Percentiles rank a stretch among this genome's conserved stretches.
Conservation (phyloP, 2,329 filamentous ascomycete species). For the Colletotrichum tropicale region DNA sequence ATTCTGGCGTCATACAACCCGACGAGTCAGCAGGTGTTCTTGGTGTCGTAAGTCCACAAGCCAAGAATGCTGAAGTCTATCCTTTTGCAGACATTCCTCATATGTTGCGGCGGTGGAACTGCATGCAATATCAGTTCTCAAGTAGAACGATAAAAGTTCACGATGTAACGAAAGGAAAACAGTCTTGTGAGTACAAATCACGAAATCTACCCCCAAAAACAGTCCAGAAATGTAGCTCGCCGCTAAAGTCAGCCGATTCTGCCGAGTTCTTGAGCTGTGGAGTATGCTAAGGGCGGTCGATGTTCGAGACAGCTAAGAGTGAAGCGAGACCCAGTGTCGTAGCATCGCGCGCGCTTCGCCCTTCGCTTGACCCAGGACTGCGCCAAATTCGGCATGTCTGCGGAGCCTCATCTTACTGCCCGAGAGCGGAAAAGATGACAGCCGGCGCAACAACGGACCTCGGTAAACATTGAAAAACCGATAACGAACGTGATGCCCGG, state of each 20-base stretch:
- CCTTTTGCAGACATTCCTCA: no score
- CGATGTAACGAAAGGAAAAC: no score
- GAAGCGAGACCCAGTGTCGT: neutral
- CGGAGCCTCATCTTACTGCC: neutral
- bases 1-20: neutral
- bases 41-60: neutral
- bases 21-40: neutral
- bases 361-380: neutral
- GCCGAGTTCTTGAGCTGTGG: neutral
- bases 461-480: neutral
- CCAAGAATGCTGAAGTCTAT: no score
- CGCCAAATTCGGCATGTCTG: neutral
- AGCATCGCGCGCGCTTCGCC: neutral
- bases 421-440: neutral
- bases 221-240: no score
- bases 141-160: no score
- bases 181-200: no score
- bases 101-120: no score
- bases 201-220: no score
- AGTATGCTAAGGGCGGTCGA: rapidly evolving
- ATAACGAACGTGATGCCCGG: neutral
- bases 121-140: no score
- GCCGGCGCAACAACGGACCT: neutral
- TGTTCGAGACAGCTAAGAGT: neutral
- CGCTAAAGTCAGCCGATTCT: neutral